Evolutionary conservation across 805 yeast species (phyloP), one percentile per base, ranked within the genome.

Genomic region (Ogataea allantospora): DNA sequence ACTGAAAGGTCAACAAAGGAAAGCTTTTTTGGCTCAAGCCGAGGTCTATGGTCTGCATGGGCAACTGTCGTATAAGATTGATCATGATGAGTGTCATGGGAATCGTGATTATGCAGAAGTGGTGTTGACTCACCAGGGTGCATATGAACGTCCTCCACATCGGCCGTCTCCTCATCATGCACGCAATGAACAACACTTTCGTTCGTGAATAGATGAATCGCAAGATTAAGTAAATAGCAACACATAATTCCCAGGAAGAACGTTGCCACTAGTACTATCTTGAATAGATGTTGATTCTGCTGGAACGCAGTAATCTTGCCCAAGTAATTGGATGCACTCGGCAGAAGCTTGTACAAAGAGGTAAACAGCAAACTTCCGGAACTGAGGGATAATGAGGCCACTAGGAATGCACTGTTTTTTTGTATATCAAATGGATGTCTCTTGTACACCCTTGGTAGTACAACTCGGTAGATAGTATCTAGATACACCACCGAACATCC

Each of bases 131-230:
- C 24, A 9, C 6, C 14, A 27, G n/a, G 12, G 18, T 5, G 30
- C 25, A 5, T 10, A 15, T 38, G 15, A n/a, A 38, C 28, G 46
- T 31, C 7, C 59, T 16, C 53, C 58, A 3, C n/a, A n/a, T n/a
- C n/a, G n/a, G n/a, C n/a, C n/a, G 22, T 40, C 15, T 38, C 42
- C 5, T 29, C 30, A 20, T 67, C 77, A 52, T 88, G 96, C 11
- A 78, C 83, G 61, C 96, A 88, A 55, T 88, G 96, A 0, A 89
- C 84, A 22, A 89, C 75, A 21, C 89, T 80, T 56, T 86, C 86
- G 34, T 91, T 77, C 0, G 97, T 86, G 35, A 80, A 60, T 23
- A 77, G 58, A 59, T 89, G 96, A 5, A 93, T 77, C 1, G 82
- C 24, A 18, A 67, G 57, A 58, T 88, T 89, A 38, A 91, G 63